Percentiles rank a stretch among this genome's conserved stretches.
Evolutionary conservation across 495 filamentous ascomycete genomes (phyloP).

Genomic region (Talaromyces proteolyticus): DNA sequence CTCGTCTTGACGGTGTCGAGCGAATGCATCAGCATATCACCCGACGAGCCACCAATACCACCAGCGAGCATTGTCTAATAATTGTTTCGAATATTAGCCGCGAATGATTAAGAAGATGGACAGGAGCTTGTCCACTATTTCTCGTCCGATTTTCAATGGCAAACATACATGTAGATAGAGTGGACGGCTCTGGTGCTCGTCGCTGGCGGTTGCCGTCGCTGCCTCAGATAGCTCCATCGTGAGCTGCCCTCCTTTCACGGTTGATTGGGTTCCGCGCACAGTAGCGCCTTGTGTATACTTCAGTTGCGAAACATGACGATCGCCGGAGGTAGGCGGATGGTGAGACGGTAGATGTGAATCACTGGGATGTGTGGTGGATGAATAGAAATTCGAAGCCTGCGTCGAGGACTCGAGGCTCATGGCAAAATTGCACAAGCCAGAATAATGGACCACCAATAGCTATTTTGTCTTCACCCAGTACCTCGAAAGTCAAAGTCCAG

Average conservation of each 20-base stretch:
- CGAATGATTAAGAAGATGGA: background rate
- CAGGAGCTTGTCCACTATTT: too few species aligned
- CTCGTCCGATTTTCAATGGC: too few species aligned
- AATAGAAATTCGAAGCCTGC: background rate
- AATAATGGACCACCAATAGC: background rate
- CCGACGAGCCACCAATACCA: conserved; percentile 81
- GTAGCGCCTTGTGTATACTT: background rate
- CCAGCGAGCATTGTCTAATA: conserved; percentile 98
- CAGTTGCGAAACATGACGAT: background rate
- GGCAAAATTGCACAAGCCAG: background rate
- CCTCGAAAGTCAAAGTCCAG: too few species aligned
- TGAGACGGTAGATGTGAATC: background rate
- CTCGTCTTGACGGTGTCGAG: conserved; percentile 99
- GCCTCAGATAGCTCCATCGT: conserved; percentile 1
- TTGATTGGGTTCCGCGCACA: background rate
- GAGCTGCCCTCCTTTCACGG: background rate
- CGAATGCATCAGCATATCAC: conserved; percentile 98
- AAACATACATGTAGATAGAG: conserved; percentile 61
- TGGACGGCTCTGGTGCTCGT: conserved; percentile 49
- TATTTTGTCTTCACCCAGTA: too few species aligned
- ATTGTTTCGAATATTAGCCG: background rate
- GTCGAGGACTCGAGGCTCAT: background rate
- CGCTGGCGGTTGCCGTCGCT: conserved; percentile 16
- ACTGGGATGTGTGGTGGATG: background rate
- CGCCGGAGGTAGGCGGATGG: background rate